Evolutionary conservation across 345 rosid species (phyloP).

Genomic region (Psidium friedrichsthalianum): DNA sequence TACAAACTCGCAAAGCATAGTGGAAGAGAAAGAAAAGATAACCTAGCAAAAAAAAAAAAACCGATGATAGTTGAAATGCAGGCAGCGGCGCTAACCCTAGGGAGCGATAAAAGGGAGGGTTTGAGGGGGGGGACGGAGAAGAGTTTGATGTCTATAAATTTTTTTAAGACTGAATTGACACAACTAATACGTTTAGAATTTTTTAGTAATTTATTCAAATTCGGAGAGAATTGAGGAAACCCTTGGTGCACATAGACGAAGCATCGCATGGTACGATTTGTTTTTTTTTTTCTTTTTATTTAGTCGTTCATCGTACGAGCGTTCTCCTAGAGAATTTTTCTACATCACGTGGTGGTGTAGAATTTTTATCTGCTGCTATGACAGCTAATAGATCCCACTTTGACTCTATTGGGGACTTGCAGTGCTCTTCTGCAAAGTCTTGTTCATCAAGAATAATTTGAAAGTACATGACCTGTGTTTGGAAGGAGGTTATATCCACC

Average conservation of each 20-base stretch:
- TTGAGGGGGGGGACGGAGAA: too few relatives aligned
- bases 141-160: too few relatives aligned
- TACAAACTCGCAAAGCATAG: too few relatives aligned
- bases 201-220: background rate
- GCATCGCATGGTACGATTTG: background rate
- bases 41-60: too few relatives aligned
- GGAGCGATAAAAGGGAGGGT: too few relatives aligned
- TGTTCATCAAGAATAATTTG: background rate
- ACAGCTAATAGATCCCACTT: background rate
- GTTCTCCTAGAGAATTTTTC: background rate
- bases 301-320: background rate
- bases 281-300: background rate
- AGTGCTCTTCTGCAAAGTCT: background rate
- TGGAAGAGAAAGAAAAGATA: too few relatives aligned
- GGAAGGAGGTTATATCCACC: background rate
- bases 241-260: background rate
- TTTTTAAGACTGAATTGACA: too few relatives aligned
- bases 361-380: background rate
- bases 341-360: background rate
- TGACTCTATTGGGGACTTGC: background rate
- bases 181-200: too few relatives aligned
- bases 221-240: background rate
- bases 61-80: too few relatives aligned
- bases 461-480: background rate
- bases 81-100: too few relatives aligned